Conservation (phyloP, 345 rosid species). For the Hibiscus syriacus region DNA sequence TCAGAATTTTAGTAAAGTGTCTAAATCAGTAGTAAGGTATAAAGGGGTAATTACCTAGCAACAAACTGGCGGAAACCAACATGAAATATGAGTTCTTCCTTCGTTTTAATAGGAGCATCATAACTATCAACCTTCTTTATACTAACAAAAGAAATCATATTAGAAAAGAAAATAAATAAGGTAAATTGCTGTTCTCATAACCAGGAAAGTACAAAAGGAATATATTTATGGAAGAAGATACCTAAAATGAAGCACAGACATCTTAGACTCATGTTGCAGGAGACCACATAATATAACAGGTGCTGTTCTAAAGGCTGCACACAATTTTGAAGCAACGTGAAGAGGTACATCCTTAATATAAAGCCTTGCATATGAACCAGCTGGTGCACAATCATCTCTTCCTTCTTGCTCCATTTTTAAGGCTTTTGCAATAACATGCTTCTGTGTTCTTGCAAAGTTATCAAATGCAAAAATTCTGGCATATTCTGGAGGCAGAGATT, state of each 20-base stretch:
- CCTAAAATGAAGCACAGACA: constrained; percentile 98
- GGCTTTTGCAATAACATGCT: constrained; percentile 65
- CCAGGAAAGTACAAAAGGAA: constrained; percentile 7
- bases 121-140: constrained; percentile 71
- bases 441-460: constrained; percentile 72
- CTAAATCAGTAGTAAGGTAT: constrained; percentile 4
- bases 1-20: constrained; percentile 3
- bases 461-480: constrained; percentile 90
- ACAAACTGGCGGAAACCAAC: constrained; percentile 91
- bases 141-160: constrained; percentile 32
- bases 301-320: constrained; percentile 27
- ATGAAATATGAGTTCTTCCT: constrained; percentile 86
- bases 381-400: constrained; percentile 46
- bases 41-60: constrained; percentile 48
- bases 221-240: constrained; percentile 13
- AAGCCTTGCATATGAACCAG: constrained; percentile 62
- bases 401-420: constrained; percentile 45
- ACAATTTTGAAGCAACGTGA: constrained; percentile 49
- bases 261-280: constrained; percentile 92
- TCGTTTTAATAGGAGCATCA: constrained; percentile 72
- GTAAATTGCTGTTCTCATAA: constrained; percentile 2
- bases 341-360: constrained; percentile 67
- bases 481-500: constrained; percentile 87
- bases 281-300: constrained; percentile 78
- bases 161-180: constrained; percentile 1